A percentile compares a stretch with the other conserved stretches of the same genome.
Conservation (phyloP, 1,284 basidiomycete genomes). For the Phellinidium pouzarii region DNA sequence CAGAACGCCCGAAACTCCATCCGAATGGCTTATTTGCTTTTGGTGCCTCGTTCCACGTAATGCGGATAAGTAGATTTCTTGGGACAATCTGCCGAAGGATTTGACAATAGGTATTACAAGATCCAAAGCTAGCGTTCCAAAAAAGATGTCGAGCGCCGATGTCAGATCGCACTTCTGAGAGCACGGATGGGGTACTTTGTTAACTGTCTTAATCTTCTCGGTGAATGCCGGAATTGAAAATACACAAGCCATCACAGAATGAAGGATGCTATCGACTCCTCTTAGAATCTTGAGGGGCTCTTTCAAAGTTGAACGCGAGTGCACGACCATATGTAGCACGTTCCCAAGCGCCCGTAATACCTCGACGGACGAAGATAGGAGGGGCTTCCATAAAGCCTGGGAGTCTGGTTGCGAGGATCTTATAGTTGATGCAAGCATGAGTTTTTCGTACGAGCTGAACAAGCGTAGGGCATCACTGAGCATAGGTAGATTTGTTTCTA, state of each 20-base stretch:
- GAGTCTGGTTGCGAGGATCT: neutral
- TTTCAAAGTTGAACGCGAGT: neutral
- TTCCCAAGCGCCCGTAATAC: slow-evolving; percentile 4
- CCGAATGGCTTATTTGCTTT: neutral
- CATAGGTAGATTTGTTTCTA: slow-evolving; percentile 3
- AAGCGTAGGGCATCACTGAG: slow-evolving; percentile 7
- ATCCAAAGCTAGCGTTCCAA: slow-evolving; percentile 1
- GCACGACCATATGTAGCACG: neutral
- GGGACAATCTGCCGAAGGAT: slow-evolving; percentile 1
- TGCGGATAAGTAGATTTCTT: neutral
- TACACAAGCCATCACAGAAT: neutral
- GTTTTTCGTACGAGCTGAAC: slow-evolving; percentile 6
- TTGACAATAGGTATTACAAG: slow-evolving; percentile 8
- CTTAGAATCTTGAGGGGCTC: neutral
- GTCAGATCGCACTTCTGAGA: neutral
- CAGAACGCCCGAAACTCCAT: neutral
- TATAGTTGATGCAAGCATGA: neutral
- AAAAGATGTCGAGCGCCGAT: neutral
- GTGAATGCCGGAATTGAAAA: neutral
- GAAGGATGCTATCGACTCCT: slow-evolving; percentile 5
- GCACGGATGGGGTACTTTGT: neutral
- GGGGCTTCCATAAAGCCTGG: neutral
- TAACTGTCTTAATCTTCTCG: neutral
- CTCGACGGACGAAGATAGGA: slow-evolving; percentile 3
- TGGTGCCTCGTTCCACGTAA: neutral